Base-by-base conservation (phyloP, 208 protist species). In the Herpetomonas muscarum region DNA sequence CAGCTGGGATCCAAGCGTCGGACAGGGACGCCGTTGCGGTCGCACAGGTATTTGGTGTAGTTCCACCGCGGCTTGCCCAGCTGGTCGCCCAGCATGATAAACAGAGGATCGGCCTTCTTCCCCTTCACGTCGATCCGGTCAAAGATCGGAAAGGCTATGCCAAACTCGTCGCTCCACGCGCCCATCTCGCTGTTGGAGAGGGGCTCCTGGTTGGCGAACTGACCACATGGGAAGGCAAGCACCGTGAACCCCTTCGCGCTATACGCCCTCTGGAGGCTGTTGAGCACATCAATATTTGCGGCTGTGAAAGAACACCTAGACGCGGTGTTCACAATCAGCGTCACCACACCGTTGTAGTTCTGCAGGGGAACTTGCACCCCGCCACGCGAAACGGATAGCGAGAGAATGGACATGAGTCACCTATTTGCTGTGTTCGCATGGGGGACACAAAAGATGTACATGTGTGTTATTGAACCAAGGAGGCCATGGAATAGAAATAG, bases 11-110 rank as follows among this genome's bases (percentile, higher is more conserved):
- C 64, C 17, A 81, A 50, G 21, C 61, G 64, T 5, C 51, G 59
- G 15, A n/a, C 26, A 42, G 82, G 79, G 2, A 77, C 46, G 5
- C 82, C 82, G n/a, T 52, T 46, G 24, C 72, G 61, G 54, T 81
- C 70, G 34, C 78, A 86, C 0, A 90, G 48, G 55, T 78, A 84
- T 55, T 90, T 90, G 12, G 82, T 86, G 55, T 80, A 90, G 64
- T 90, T 90, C 82, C 82, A 90, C 53, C 66, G 44, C 28, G 74
- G 59, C 13, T 67, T 46, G 2, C 82, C 78, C 28, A 85, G 64
- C 36, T 67, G 52, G 6, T 61, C 46, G 28, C 79, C 75, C 19
- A 90, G 57, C 72, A 79, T 72, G 51, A 64, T 64, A 52, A 79
- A 90, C 6, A 90, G 58, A 1, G 82, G 82, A 25, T 86, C 64